These are phyloP conservation scores for Mortierella sp. DNA, from an alignment of 371 early-diverging fungal genomes.

Conservation along the genomic window DNA sequence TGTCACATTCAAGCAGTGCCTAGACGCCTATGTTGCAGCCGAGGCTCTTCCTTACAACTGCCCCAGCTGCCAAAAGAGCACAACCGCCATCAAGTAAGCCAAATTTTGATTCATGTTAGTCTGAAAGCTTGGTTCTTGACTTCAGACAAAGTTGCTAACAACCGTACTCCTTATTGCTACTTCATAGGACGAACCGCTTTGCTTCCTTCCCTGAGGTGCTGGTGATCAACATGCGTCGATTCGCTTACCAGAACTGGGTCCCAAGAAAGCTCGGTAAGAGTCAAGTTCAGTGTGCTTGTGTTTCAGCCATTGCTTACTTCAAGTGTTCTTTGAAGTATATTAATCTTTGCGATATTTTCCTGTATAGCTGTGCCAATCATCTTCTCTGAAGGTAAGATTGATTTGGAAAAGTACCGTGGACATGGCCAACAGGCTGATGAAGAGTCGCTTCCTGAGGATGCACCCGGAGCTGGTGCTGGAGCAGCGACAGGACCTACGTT, in stretches of 20 bases:
- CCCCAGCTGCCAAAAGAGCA: conserved; percentile 80
- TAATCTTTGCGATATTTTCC: conserved; percentile 22
- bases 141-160: background rate
- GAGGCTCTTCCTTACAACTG: conserved; percentile 85
- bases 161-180: background rate
- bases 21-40: conserved; percentile 71
- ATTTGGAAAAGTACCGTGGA: conserved; percentile 75
- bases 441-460: conserved; percentile 80
- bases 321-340: no score
- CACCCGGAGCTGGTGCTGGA: conserved; percentile 27
- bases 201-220: conserved; percentile 89
- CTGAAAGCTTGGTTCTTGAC: background rate
- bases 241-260: conserved; percentile 92
- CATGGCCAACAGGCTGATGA: conserved; percentile 81
- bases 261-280: conserved; percentile 80
- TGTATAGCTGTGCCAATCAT: conserved; percentile 69
- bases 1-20: conserved; percentile 82
- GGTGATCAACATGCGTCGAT: conserved; percentile 85
- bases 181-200: conserved; percentile 77
- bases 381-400: conserved; percentile 65
- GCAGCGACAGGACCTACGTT: conserved; percentile 62
- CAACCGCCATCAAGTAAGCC: conserved; percentile 75
- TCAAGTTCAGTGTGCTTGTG: background rate
- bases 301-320: background rate
- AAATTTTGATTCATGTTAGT: background rate